These are phyloP conservation scores for Roridomyces roridus DNA, from an alignment of 768 basidiomycete genomes.

Conservation along the genomic window DNA sequence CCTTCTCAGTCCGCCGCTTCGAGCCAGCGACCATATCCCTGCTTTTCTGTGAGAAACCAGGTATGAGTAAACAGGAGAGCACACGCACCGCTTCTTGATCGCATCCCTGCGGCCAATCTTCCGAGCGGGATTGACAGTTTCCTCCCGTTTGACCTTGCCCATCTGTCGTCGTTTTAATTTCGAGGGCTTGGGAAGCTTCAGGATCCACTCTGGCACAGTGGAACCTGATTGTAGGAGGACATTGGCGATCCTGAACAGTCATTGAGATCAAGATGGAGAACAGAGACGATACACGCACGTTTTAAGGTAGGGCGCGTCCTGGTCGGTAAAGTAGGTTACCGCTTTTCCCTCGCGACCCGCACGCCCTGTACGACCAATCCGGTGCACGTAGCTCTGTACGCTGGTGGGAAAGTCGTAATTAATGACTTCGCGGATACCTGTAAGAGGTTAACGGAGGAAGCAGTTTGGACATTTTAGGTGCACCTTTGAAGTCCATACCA, in stretches of 20 bases:
- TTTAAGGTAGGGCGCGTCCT: slow-evolving; percentile 91
- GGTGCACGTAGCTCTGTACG: slow-evolving; percentile 94
- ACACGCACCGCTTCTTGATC: slow-evolving; percentile 69
- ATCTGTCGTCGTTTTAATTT: slow-evolving; percentile 87
- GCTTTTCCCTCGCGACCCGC: slow-evolving; percentile 93
- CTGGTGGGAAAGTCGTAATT: slow-evolving; percentile 98
- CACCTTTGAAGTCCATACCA: slow-evolving; percentile 97
- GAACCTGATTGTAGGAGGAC: slow-evolving; percentile 94
- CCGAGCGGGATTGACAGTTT: slow-evolving; percentile 73
- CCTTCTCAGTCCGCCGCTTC: slow-evolving; percentile 56
- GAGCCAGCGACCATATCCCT: slow-evolving; percentile 85
- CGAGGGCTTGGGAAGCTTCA: slow-evolving; percentile 92
- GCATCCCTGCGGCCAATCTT: slow-evolving; percentile 73
- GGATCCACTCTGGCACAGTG: slow-evolving; percentile 91
- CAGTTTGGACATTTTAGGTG: slow-evolving; percentile 43
- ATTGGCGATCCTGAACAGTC: slow-evolving; percentile 85
- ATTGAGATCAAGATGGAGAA: slow-evolving; percentile 1
- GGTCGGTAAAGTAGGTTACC: slow-evolving; percentile 94
- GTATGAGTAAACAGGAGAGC: slow-evolving; percentile 10
- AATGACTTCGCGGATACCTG: slow-evolving; percentile 69
- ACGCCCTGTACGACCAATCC: slow-evolving; percentile 95
- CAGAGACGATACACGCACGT: slow-evolving; percentile 72
- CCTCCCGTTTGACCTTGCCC: slow-evolving; percentile 83
- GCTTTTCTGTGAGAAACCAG: neutral
- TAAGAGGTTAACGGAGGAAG: neutral